phyloP scores from a whole-genome alignment of 495 filamentous ascomycete genomes.

The Aspergillus heteromorphus region DNA sequence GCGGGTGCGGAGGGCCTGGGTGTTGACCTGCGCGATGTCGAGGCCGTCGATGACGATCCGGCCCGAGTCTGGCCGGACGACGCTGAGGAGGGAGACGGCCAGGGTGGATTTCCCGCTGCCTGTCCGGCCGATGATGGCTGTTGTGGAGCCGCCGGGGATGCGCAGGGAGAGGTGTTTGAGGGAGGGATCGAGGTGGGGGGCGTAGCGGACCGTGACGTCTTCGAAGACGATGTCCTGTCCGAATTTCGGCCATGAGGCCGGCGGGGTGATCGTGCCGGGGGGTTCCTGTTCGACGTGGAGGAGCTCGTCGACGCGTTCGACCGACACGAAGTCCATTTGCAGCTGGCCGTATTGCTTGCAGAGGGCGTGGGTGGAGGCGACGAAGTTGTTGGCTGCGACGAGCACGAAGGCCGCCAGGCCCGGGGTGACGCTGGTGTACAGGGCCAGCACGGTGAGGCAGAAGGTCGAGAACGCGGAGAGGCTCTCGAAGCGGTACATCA shows the following conservation, averaged over 20 bases:
- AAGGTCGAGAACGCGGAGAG: conserved; percentile 69
- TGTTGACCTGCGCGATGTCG: conserved; percentile 54
- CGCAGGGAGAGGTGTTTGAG: conserved; percentile 57
- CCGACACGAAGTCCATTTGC: conserved; percentile 86
- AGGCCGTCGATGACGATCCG: conserved; percentile 55
- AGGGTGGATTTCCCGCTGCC: conserved; percentile 65
- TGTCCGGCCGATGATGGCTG: conserved; percentile 57
- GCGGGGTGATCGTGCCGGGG: conserved; percentile 57
- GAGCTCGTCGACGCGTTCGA: conserved; percentile 76
- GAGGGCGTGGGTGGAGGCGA: conserved; percentile 62
- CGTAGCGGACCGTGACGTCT: conserved; percentile 70
- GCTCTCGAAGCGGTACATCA: conserved; percentile 69
- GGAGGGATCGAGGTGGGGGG: conserved; percentile 65
- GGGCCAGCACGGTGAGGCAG: conserved; percentile 60
- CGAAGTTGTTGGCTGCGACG: conserved; percentile 41
- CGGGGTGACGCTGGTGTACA: conserved; percentile 62
- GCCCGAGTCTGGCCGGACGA: conserved; percentile 47
- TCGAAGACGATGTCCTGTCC: conserved; percentile 68
- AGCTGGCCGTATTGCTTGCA: conserved; percentile 74
- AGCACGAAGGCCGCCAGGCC: conserved; percentile 72
- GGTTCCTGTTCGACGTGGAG: conserved; percentile 70
- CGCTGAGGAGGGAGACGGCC: conserved; percentile 58
- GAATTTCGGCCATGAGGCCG: conserved; percentile 68
- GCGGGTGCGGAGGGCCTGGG: conserved; percentile 52
- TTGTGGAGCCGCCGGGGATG: conserved; percentile 69